These are phyloP conservation scores for Bacidia rubella DNA, from an alignment of 495 filamentous ascomycete genomes.

Conservation along the genomic window DNA sequence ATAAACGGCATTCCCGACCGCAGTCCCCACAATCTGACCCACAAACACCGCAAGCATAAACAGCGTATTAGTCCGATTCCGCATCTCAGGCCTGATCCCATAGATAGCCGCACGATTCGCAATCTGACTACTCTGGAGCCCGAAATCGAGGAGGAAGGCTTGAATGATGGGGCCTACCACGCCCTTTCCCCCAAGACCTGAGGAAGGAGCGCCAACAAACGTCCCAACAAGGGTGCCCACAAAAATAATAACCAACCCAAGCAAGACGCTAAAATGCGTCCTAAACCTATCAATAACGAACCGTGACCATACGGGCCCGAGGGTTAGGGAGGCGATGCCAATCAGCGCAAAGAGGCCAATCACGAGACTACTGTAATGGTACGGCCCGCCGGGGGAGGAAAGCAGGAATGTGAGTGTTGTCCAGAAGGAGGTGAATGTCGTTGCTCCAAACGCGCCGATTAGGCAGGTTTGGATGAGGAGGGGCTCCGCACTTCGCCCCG, in stretches of 20 bases:
- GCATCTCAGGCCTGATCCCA: slow-evolving; percentile 51
- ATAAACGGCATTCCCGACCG: slow-evolving; percentile 58
- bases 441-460: slow-evolving; percentile 40
- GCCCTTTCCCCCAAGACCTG: slow-evolving; percentile 34
- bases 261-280: slow-evolving; percentile 50
- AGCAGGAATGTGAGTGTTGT: slow-evolving; percentile 75
- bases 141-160: slow-evolving; percentile 59
- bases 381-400: slow-evolving; percentile 40
- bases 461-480: slow-evolving; percentile 54
- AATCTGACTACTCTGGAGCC: slow-evolving; percentile 60
- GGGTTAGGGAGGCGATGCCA: slow-evolving; percentile 52
- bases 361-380: slow-evolving; percentile 47
- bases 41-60: slow-evolving; percentile 68
- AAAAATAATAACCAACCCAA: slow-evolving; percentile 45
- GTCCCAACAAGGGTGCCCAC: slow-evolving; percentile 56
- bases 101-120: slow-evolving; percentile 64
- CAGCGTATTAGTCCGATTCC: slow-evolving; percentile 69
- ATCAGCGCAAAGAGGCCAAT: slow-evolving; percentile 73
- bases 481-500: slow-evolving; percentile 50
- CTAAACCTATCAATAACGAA: slow-evolving; percentile 55
- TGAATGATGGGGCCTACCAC: slow-evolving; percentile 66
- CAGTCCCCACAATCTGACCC: slow-evolving; percentile 65
- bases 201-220: slow-evolving; percentile 27
- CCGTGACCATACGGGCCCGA: slow-evolving; percentile 56
- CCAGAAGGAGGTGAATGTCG: slow-evolving; percentile 62